phyloP scores from a whole-genome alignment of 1,284 basidiomycete species.

The Termitomyces sp. region DNA sequence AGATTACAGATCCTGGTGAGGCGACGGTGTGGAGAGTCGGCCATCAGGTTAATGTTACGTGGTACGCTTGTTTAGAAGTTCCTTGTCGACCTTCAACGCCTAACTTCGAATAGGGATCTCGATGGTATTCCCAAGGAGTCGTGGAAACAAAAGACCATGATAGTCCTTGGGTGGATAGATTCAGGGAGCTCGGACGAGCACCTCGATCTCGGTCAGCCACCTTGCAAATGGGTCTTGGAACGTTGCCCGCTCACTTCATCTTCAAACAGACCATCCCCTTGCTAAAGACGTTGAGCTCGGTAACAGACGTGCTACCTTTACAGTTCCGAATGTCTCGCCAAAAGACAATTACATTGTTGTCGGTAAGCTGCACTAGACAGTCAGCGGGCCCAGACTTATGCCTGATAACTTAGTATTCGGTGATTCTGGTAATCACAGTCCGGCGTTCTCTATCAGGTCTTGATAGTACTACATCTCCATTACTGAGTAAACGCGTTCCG shows the following conservation, averaged over 20 bases:
- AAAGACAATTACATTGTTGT: slow-evolving; percentile 17
- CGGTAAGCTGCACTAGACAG: slow-evolving; percentile 7
- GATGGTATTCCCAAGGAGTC: slow-evolving; percentile 25
- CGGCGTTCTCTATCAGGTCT: slow-evolving; percentile 23
- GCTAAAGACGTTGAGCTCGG: slow-evolving; percentile 34
- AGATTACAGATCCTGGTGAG: slow-evolving; percentile 21
- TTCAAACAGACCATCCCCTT: slow-evolving; percentile 34
- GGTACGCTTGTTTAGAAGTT: slow-evolving; percentile 17
- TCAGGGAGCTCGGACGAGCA: slow-evolving; percentile 27
- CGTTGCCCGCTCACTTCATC: background rate
- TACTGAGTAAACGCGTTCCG: background rate
- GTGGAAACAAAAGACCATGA: slow-evolving; percentile 26
- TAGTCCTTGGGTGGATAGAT: slow-evolving; percentile 30
- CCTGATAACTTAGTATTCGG: slow-evolving; percentile 31
- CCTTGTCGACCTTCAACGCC: background rate
- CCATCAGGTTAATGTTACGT: slow-evolving; percentile 22
- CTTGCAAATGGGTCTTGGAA: background rate
- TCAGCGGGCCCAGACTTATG: background rate
- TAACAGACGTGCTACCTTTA: slow-evolving; percentile 25
- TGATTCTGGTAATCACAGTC: slow-evolving; percentile 40
- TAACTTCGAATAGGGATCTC: slow-evolving; percentile 26
- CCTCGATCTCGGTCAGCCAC: slow-evolving; percentile 28
- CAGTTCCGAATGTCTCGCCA: slow-evolving; percentile 28
- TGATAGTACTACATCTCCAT: slow-evolving; percentile 2
- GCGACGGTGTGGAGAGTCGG: slow-evolving; percentile 24